Evolutionary conservation across 2,329 filamentous ascomycete genomes (phyloP), one percentile per base, ranked within the genome.

Genomic region (Blastomyces percursus): DNA sequence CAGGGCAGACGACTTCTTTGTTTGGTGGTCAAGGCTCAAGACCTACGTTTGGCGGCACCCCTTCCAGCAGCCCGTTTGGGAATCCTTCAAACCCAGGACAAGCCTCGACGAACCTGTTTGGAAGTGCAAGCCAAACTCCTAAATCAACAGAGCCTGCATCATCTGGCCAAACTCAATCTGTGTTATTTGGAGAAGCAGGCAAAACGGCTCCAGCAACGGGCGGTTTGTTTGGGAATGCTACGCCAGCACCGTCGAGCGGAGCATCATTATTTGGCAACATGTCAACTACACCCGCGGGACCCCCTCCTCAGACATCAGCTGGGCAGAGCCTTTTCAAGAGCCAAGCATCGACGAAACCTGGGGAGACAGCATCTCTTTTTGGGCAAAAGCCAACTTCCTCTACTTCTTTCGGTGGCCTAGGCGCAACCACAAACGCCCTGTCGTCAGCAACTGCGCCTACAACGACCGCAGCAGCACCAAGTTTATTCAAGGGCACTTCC

Each of bases 251-350:
- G 52, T 69, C 73, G 40, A 71, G 69, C n/a, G 64, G 67, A 58
- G 68, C 64, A n/a, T 64, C 64, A 19, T 64, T 75, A 55, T 78
- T 79, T 64, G 72, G 70, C 54, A 75, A 72, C 62, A 67, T 73
- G 58, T 81, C 79, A 19, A 81, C 80, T 21, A 81, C 79, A 40
- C 80, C 80, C 59, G 79, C 79, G 61, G 79, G 79, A 7, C 78
- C 78, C 64, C 79, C 80, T 35, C 78, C 79, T 40, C 65, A 70
- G 38, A 67, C 66, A 48, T 64, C 66, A 48, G 66, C 74, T 51
- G 66, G 70, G 24, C 71, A 70, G 9, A 63, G 69, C 52, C 65
- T 72, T 24, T 72, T 72, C 60, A 67, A 68, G 40, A 54, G 27
- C 32, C 69, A 71, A 56, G 32, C 63, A 19, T 65, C 65, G 57